Percentiles rank a stretch among this genome's conserved stretches.
These are phyloP conservation scores for Sporothrix mexicana DNA, from an alignment of 2,329 filamentous ascomycete species.

Conservation along the genomic window DNA sequence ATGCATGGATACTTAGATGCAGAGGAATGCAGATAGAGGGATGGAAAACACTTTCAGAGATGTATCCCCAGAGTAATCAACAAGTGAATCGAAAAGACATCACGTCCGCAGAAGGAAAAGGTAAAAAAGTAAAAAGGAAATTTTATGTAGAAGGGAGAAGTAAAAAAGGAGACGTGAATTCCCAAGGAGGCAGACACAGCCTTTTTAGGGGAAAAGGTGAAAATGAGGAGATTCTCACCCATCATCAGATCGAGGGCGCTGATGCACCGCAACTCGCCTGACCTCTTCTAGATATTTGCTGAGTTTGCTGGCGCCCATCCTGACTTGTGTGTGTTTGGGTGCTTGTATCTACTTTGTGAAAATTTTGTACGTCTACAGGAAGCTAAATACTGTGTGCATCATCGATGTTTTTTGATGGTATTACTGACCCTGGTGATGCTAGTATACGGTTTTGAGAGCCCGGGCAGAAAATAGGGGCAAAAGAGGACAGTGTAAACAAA, in stretches of 20 bases:
- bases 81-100: neutral
- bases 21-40: neutral
- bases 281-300: neutral
- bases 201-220: neutral
- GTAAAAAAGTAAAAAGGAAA: too few species aligned
- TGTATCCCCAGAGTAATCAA: too few species aligned
- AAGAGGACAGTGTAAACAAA: constrained; percentile 5
- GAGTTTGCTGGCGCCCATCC: too few species aligned
- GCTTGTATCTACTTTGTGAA: neutral
- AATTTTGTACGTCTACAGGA: neutral
- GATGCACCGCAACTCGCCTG: constrained; percentile 1
- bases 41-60: too few species aligned
- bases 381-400: too few species aligned
- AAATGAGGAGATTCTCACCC: neutral
- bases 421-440: too few species aligned
- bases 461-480: neutral
- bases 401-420: neutral
- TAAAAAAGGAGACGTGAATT: neutral
- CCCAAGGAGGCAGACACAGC: too few species aligned
- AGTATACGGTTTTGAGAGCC: too few species aligned
- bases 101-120: neutral
- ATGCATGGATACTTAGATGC: neutral
- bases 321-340: neutral
- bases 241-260: neutral
- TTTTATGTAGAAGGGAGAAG: neutral